phyloP scores from a whole-genome alignment of 2,329 filamentous ascomycete genomes.

The Talaromyces piceae region DNA sequence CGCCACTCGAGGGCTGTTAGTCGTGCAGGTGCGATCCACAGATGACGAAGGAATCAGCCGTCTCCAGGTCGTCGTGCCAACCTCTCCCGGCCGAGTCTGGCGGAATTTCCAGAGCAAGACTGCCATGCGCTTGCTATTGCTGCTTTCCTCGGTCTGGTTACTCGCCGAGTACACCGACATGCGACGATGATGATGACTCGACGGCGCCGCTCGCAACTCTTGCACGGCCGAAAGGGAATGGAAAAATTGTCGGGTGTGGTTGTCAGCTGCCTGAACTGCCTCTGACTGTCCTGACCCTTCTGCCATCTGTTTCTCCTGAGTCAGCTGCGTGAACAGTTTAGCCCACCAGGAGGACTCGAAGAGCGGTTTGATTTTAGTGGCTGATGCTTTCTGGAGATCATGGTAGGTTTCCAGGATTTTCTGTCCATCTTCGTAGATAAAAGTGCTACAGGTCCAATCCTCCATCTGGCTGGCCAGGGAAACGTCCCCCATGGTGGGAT shows the following conservation, averaged over 20 bases:
- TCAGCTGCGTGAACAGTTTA: slow-evolving; percentile 34
- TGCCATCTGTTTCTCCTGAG: slow-evolving; percentile 31
- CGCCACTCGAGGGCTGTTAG: slow-evolving; percentile 33
- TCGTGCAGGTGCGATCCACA: slow-evolving; percentile 26
- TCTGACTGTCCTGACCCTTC: slow-evolving; percentile 28
- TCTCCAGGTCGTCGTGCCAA: slow-evolving; percentile 40
- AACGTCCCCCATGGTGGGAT: slow-evolving; percentile 25
- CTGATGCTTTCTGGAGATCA: slow-evolving; percentile 26
- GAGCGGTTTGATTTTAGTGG: slow-evolving; percentile 35
- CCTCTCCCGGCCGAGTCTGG: slow-evolving; percentile 32
- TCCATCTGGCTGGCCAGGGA: slow-evolving; percentile 29
- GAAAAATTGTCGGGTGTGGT: slow-evolving; percentile 30
- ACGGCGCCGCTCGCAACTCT: slow-evolving; percentile 34
- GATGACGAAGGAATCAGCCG: slow-evolving; percentile 33
- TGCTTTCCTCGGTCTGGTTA: slow-evolving; percentile 21
- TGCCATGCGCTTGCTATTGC: slow-evolving; percentile 35
- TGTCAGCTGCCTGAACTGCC: slow-evolving; percentile 25
- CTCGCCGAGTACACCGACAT: slow-evolving; percentile 21
- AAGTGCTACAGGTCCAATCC: slow-evolving; percentile 38
- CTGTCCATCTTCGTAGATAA: slow-evolving; percentile 33
- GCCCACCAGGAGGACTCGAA: slow-evolving; percentile 43
- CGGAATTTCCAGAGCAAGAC: slow-evolving; percentile 42
- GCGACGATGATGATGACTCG: slow-evolving; percentile 20
- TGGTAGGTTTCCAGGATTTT: slow-evolving; percentile 25
- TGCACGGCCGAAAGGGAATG: slow-evolving; percentile 39